Evolutionary conservation across 768 basidiomycete species (phyloP), one percentile per base, ranked within the genome.

Genomic region (Leccinellum rugosiceps): DNA sequence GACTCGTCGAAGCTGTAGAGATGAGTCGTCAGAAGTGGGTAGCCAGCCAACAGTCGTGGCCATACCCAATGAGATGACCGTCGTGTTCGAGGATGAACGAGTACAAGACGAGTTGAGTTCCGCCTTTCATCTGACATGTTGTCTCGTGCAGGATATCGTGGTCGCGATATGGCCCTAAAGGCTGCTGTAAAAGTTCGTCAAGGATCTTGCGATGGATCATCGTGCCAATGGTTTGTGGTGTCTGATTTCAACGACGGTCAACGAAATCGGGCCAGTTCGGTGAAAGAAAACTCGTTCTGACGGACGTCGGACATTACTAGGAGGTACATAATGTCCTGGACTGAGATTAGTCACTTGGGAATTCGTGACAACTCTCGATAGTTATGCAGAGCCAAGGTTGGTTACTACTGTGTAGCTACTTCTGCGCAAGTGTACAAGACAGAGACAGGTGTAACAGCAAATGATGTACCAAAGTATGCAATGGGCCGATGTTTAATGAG

Each of bases 1-100:
- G 80, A 76, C 34, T 78, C 74, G 61, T 83, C 81, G 10, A 83
- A 75, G 14, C 82, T 83, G 43, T 23, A 57, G 7, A 26, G 31
- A 11, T 23, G 25, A 1, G 26, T 21, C 2, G 50, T 72, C 11
- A 60, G 56, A 28, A 32, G 0, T 7, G 48, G 34, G 31, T 9
- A 25, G 25, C 17, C 10, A 15, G 45, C 46, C 21, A 43, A 43
- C 9, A 45, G 13, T 25, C n/a, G 31, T 17, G n/a, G 44, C 21
- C 30, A 31, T 66, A 72, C 71, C 71, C 71, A 2, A 38, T 63
- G 48, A 74, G 53, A 21, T 14, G 56, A 6, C 65, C 71, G 6
- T 65, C 32, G 50, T 54, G 61, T 55, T 72, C 71, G 30, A 72
- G 65, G 28, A 63, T 38, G 50, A 72, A 72, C n/a, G 71, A 68